Evolutionary conservation across 148 eudicot species (phyloP).

Genomic region (Heliamphora exappendiculata): DNA sequence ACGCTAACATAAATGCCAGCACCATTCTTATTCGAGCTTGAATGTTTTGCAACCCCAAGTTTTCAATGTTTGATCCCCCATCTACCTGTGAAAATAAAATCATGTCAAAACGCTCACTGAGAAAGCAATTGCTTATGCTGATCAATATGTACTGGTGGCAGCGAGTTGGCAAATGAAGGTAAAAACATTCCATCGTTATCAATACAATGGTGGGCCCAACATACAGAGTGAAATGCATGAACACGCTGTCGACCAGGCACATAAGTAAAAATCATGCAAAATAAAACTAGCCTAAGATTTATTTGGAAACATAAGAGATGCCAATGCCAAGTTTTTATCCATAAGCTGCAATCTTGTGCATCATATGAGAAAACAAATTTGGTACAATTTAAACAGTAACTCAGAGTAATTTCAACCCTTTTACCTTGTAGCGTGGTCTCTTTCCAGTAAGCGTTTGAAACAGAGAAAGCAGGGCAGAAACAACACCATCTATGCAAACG

Average conservation of each 20-base stretch:
- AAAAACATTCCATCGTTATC: neutral
- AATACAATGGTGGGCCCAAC: neutral
- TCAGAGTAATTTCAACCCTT: neutral
- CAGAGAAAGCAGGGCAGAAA: constrained; percentile 68
- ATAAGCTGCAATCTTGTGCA: neutral
- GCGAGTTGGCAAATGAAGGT: neutral
- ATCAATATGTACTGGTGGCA: neutral
- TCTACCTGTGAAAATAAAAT: constrained; percentile 50
- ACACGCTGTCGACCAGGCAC: neutral
- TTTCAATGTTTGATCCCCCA: constrained; percentile 90
- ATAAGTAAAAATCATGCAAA: neutral
- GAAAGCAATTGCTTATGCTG: neutral
- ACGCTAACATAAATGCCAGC: constrained; percentile 91
- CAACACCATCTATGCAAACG: constrained; percentile 71
- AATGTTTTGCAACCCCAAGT: constrained; percentile 87
- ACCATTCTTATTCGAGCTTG: constrained; percentile 99
- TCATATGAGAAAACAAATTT: neutral
- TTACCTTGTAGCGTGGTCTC: constrained; percentile 83
- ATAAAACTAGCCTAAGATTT: neutral
- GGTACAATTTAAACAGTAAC: neutral
- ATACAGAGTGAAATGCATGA: neutral
- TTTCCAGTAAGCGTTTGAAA: constrained; percentile 88
- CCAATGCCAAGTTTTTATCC: neutral
- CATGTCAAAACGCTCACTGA: neutral
- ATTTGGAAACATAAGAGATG: neutral